Evolutionary conservation across 2,329 filamentous ascomycete genomes (phyloP).

Genomic region (Colletotrichum nymphaeae): DNA sequence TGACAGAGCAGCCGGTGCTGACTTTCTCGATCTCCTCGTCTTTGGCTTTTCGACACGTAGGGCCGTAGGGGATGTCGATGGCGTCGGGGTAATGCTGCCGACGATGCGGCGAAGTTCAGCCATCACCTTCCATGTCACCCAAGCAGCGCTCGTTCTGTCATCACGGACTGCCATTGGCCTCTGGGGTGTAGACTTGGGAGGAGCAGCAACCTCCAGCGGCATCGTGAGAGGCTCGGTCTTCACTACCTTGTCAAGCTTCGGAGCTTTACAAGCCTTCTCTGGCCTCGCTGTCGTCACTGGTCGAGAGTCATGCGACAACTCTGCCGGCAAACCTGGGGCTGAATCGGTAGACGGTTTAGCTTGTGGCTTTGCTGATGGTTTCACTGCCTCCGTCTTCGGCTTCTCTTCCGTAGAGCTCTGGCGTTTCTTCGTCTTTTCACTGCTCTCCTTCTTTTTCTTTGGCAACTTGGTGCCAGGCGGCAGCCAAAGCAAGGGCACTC

Average conservation of each 20-base stretch:
- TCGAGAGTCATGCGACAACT: background rate
- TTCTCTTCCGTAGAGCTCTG: slow-evolving; percentile 37
- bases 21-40: slow-evolving; percentile 51
- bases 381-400: slow-evolving; percentile 40
- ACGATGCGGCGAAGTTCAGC: slow-evolving; percentile 51
- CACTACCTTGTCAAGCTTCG: background rate
- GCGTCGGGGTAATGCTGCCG: slow-evolving; percentile 25
- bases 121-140: slow-evolving; percentile 56
- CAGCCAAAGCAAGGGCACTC: slow-evolving; percentile 70
- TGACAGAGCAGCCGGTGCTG: slow-evolving; percentile 49
- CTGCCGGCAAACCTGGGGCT: too few relatives aligned
- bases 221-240: background rate
- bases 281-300: background rate
- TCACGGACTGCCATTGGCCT: slow-evolving; percentile 58
- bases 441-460: slow-evolving; percentile 52
- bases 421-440: slow-evolving; percentile 26
- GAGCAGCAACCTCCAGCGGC: background rate
- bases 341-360: background rate
- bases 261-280: background rate
- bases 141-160: slow-evolving; percentile 58
- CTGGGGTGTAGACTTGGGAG: slow-evolving; percentile 39
- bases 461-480: slow-evolving; percentile 54
- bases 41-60: slow-evolving; percentile 34
- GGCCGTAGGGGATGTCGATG: background rate
- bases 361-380: slow-evolving; percentile 12